Evolutionary conservation across 495 filamentous ascomycete genomes (phyloP).

Genomic region (Lasiosphaeris hirsuta): DNA sequence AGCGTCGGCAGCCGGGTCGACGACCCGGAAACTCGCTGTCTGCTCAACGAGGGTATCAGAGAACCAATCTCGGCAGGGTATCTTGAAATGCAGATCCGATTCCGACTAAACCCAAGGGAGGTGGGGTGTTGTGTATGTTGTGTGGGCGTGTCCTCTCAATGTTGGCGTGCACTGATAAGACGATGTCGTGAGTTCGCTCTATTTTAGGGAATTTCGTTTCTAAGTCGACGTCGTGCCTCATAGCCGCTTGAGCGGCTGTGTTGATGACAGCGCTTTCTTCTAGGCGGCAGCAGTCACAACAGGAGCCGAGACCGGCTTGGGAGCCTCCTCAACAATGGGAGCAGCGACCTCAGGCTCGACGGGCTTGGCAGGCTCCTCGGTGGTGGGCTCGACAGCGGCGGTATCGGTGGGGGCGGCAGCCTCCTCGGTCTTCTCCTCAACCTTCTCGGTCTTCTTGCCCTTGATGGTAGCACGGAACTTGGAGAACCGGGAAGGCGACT

Average conservation of each 20-base stretch:
- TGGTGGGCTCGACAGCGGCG: slow-evolving; percentile 19
- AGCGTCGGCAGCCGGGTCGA: background rate
- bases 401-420: slow-evolving; percentile 20
- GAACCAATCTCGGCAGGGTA: slow-evolving; percentile 51
- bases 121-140: slow-evolving; percentile 15
- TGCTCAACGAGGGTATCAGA: slow-evolving; percentile 40
- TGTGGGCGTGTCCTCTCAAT: slow-evolving; percentile 21
- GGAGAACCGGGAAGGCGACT: slow-evolving; percentile 53
- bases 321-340: slow-evolving; percentile 40
- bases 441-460: slow-evolving; percentile 35
- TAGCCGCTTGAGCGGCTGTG: slow-evolving; percentile 8
- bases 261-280: slow-evolving; percentile 24
- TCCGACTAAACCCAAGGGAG: slow-evolving; percentile 44
- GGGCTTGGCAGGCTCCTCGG: slow-evolving; percentile 33
- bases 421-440: slow-evolving; percentile 42
- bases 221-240: slow-evolving; percentile 17
- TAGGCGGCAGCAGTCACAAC: slow-evolving; percentile 49
- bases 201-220: slow-evolving; percentile 21
- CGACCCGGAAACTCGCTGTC: background rate
- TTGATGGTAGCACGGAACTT: slow-evolving; percentile 55
- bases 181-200: slow-evolving; percentile 30
- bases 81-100: slow-evolving; percentile 56
- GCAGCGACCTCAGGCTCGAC: background rate
- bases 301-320: slow-evolving; percentile 51
- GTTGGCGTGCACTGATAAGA: slow-evolving; percentile 16